Evolutionary conservation across 2,329 filamentous ascomycete species (phyloP).

Genomic region (Diaporthe australafricana): DNA sequence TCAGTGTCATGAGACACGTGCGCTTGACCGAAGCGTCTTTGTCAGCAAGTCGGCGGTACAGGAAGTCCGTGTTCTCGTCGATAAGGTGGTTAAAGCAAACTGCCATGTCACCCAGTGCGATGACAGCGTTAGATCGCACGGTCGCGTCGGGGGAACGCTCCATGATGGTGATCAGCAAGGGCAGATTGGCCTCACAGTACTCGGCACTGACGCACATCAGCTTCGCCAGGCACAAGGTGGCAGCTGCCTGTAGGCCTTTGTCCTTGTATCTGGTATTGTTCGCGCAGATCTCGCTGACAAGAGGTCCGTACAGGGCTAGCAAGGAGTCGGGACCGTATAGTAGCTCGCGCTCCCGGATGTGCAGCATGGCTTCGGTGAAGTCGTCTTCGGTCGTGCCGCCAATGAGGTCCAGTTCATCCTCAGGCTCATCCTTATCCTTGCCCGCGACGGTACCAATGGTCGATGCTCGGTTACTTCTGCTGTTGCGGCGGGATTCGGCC

Average conservation of each 20-base stretch:
- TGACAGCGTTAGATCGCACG: conserved; percentile 94
- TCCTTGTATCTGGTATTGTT: conserved; percentile 95
- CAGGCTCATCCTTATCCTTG: conserved; percentile 71
- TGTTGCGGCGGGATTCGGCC: conserved; percentile 44
- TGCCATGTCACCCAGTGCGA: conserved; percentile 97
- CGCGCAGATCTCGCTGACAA: conserved; percentile 93
- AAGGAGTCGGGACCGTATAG: conserved; percentile 86
- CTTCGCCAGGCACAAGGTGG: conserved; percentile 94
- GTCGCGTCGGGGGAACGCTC: conserved; percentile 93
- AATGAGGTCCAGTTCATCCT: conserved; percentile 94
- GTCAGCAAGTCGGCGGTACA: conserved; percentile 94
- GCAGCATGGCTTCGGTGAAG: conserved; percentile 87
- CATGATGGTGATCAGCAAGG: conserved; percentile 96
- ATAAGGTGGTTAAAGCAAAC: conserved; percentile 99
- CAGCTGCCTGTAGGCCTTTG: conserved; percentile 89
- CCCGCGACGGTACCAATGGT: conserved; percentile 41
- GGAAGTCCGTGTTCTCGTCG: conserved; percentile 98
- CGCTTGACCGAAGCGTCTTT: conserved; percentile 90
- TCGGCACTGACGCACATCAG: conserved; percentile 98
- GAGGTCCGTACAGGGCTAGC: conserved; percentile 88
- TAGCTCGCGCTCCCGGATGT: conserved; percentile 86
- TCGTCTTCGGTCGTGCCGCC: conserved; percentile 96
- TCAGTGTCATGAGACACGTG: conserved; percentile 97
- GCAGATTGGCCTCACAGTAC: conserved; percentile 94
- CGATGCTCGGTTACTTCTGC: conserved; percentile 43